Conservation (phyloP, 2,329 filamentous ascomycete species). For the Paecilomyces sp. region DNA sequence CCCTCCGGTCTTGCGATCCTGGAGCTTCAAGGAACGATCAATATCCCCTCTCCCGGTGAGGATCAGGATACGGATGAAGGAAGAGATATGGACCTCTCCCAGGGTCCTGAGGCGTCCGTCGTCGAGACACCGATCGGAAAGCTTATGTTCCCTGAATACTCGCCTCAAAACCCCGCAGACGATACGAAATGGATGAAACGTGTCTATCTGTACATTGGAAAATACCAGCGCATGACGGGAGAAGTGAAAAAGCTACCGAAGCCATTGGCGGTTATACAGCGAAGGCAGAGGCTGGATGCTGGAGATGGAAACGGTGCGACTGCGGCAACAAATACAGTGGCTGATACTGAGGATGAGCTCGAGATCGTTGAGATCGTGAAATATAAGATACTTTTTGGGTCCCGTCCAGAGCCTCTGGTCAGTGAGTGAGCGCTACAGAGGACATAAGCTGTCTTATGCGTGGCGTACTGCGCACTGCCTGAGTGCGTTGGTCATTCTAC, state of each 20-base stretch:
- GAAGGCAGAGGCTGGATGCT: conserved; percentile 28
- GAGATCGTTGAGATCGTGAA: conserved; percentile 84
- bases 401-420: conserved; percentile 77
- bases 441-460: background rate
- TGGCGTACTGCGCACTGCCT: background rate
- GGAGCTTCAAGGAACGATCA: conserved; percentile 88
- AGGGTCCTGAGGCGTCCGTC: conserved; percentile 5
- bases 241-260: conserved; percentile 81
- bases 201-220: conserved; percentile 80
- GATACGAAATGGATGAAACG: conserved; percentile 79
- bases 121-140: conserved; percentile 57
- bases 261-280: conserved; percentile 70
- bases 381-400: conserved; percentile 79
- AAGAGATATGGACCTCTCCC: conserved; percentile 5
- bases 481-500: background rate
- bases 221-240: conserved; percentile 80
- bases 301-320: conserved; percentile 12
- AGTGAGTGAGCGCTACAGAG: conserved; percentile 14
- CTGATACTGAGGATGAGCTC: conserved; percentile 15
- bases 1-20: conserved; percentile 83
- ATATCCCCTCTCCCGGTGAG: conserved; percentile 50
- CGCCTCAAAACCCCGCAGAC: conserved; percentile 40
- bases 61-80: conserved; percentile 17
- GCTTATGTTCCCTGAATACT: conserved; percentile 71
- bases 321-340: conserved; percentile 11